Evolutionary conservation across 345 rosid species (phyloP).

Genomic region (Psidium friedrichsthalianum): DNA sequence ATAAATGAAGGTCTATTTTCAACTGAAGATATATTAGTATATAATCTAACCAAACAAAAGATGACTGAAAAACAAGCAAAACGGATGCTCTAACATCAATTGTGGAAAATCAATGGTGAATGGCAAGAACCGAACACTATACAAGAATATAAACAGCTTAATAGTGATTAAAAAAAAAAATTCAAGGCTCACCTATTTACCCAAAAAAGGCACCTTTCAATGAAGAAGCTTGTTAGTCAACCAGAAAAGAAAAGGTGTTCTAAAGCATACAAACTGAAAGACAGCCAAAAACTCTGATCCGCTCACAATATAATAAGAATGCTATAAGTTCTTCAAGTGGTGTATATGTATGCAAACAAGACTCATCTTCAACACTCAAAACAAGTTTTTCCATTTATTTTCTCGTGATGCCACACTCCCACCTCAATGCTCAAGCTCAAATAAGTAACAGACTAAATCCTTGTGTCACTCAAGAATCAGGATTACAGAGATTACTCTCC

Average conservation of each 20-base stretch:
- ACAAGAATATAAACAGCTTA: neutral
- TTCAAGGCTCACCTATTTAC: neutral
- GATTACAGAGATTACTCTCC: neutral
- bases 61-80: neutral
- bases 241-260: neutral
- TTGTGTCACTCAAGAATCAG: neutral
- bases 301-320: neutral
- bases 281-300: neutral
- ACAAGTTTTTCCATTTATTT: neutral
- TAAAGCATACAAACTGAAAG: neutral
- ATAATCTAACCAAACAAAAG: neutral
- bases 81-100: neutral
- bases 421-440: neutral
- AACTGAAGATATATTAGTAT: neutral
- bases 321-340: neutral
- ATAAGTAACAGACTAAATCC: neutral
- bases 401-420: neutral
- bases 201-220: neutral
- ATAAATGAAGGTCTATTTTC: neutral
- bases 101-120: neutral
- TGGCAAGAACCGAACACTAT: neutral
- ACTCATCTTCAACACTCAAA: neutral
- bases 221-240: neutral
- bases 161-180: neutral
- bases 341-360: neutral